A percentile compares a stretch with the other conserved stretches of the same genome.
phyloP scores from a whole-genome alignment of 495 filamentous ascomycete genomes.

The Apiosordaria backusii region DNA sequence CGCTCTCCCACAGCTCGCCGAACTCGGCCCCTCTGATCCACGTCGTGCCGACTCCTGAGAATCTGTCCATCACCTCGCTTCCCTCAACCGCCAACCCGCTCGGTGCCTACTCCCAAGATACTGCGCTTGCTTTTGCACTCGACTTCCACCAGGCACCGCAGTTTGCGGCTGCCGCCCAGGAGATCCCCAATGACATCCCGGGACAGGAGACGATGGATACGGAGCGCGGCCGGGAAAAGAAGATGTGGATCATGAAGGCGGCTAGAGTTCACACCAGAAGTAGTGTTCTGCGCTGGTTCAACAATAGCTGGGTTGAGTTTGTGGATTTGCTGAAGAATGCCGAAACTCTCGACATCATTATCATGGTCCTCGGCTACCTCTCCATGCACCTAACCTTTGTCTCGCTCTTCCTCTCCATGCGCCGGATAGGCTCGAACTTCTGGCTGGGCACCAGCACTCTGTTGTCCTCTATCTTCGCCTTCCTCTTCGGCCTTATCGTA shows the following conservation, averaged over 20 bases:
- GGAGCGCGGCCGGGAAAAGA: constrained; percentile 48
- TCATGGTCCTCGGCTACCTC: constrained; percentile 94
- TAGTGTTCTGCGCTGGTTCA: constrained; percentile 59
- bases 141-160: constrained; percentile 68
- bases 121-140: constrained; percentile 76
- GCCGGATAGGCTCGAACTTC: constrained; percentile 90
- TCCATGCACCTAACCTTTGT: constrained; percentile 99
- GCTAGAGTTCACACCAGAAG: constrained; percentile 60
- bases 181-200: constrained; percentile 66
- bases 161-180: constrained; percentile 73
- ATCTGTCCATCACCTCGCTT: constrained; percentile 67
- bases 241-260: constrained; percentile 92
- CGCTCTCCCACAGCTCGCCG: constrained; percentile 59
- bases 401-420: constrained; percentile 96
- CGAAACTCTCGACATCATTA: constrained; percentile 92
- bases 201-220: constrained; percentile 54
- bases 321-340: constrained; percentile 91
- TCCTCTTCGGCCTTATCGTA: constrained; percentile 88
- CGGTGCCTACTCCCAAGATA: constrained; percentile 77
- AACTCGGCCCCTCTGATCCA: constrained; percentile 61
- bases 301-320: constrained; percentile 80
- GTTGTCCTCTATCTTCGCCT: constrained; percentile 88
- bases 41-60: constrained; percentile 65
- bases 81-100: constrained; percentile 80
- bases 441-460: constrained; percentile 90